Evolutionary conservation across 805 yeast genomes (phyloP), one percentile per base, ranked within the genome.

Genomic region (Saturnispora mendoncae): DNA sequence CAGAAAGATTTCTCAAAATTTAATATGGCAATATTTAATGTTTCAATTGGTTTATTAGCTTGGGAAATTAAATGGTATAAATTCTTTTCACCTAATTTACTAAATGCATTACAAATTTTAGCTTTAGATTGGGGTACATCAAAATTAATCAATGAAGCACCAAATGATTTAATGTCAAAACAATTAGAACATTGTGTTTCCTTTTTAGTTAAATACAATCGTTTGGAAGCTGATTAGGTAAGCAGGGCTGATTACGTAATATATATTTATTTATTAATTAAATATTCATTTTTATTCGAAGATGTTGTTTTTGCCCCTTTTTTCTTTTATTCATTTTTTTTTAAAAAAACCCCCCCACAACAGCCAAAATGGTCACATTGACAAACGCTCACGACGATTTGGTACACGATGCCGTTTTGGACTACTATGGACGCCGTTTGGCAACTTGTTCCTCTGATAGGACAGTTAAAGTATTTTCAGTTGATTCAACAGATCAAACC

Each of bases 41-140:
- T 80, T 18, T 62, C 78, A 43, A 84, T 88, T 27, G 83, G 82
- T 53, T 65, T 92, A 40, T 65, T 81, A n/a, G 94, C 92, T n/a
- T 94, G 97, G 97, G 83, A 86, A 56, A 97, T 88, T 61, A 76
- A 98, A 56, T 92, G 98, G 98, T 94, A 90, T 64, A 74, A 80
- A 48, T 96, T 90, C 50, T 90, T 87, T 56, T 79, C 94, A 7
- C 84, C 94, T 17, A 66, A 67, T 36, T 65, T 86, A 36, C 56
- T 78, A n/a, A 57, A 64, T n/a, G 64, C 77, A 0, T 62, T 87
- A 45, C 64, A 74, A 17, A 72, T 69, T 41, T 66, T 86, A 42
- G 78, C 85, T 19, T 76, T 75, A 31, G 80, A 80, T 53, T 86
- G 84, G 51, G 96, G 97, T 0, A 61, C 81, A 33, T 75, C 82